Evolutionary conservation across 2,329 filamentous ascomycete species (phyloP).

Genomic region (Bipolaris cookei): DNA sequence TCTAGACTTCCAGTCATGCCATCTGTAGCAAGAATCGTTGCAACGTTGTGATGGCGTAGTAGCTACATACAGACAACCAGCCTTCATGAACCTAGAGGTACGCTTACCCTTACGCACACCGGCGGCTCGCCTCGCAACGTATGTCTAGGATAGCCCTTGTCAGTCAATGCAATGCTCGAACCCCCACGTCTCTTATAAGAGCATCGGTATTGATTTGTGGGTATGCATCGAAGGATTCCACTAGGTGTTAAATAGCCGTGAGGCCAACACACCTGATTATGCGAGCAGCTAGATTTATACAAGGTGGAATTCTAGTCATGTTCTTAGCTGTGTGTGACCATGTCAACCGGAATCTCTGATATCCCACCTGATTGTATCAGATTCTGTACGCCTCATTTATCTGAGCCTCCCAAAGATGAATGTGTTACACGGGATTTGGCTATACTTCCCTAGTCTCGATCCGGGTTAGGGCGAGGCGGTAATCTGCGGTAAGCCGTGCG

Average conservation of each 20-base stretch:
- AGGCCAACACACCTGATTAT: background rate
- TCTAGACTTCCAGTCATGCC: constrained; percentile 2
- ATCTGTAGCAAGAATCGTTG: background rate
- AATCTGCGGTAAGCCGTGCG: too few species aligned
- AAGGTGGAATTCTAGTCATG: background rate
- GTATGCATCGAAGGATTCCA: background rate
- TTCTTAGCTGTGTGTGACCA: too few species aligned
- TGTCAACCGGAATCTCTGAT: too few species aligned
- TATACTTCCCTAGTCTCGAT: too few species aligned
- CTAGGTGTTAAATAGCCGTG: background rate
- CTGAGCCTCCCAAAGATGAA: too few species aligned
- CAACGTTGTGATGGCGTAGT: background rate
- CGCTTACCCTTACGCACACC: constrained; percentile 17
- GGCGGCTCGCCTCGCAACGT: constrained; percentile 28
- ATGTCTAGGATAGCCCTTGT: constrained; percentile 16
- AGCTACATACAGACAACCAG: constrained; percentile 1
- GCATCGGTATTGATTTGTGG: background rate
- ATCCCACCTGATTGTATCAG: too few species aligned
- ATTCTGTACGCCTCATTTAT: too few species aligned
- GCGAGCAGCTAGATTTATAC: background rate
- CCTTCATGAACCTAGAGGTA: constrained; percentile 1
- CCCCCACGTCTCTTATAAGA: background rate
- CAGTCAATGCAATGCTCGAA: background rate
- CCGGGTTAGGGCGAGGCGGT: too few species aligned
- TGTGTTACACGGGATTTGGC: too few species aligned